A percentile compares a stretch with the other conserved stretches of the same genome.
Conservation (phyloP, 495 filamentous ascomycete species). For the Pseudomonodictys pantanalensis region DNA sequence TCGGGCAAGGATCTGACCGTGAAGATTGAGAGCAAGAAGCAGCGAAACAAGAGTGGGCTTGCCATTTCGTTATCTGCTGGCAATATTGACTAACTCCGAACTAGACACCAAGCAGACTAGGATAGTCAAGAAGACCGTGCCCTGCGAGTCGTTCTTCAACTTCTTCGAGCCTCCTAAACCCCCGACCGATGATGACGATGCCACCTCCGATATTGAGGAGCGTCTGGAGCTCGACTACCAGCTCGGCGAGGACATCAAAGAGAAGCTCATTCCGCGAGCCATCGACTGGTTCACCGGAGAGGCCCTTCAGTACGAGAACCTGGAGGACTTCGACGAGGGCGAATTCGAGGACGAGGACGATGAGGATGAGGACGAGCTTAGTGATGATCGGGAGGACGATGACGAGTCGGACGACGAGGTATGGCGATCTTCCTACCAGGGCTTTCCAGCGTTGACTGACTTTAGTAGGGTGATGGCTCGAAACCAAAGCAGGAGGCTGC, state of each 20-base stretch:
- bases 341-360: slow-evolving; percentile 88
- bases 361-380: slow-evolving; percentile 78
- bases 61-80: background rate
- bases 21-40: slow-evolving; percentile 95
- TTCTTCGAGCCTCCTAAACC: slow-evolving; percentile 96
- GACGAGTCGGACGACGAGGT: slow-evolving; percentile 94
- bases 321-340: slow-evolving; percentile 80
- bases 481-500: slow-evolving; percentile 99
- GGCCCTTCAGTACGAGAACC: slow-evolving; percentile 92
- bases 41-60: slow-evolving; percentile 94
- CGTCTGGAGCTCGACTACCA: slow-evolving; percentile 98
- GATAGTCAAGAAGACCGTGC: slow-evolving; percentile 97
- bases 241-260: slow-evolving; percentile 99
- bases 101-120: slow-evolving; percentile 97
- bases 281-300: slow-evolving; percentile 99
- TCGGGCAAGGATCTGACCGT: slow-evolving; percentile 87
- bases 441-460: slow-evolving; percentile 16
- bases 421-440: slow-evolving; percentile 40
- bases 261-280: slow-evolving; percentile 97
- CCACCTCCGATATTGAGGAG: slow-evolving; percentile 89
- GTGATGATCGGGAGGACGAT: slow-evolving; percentile 84
- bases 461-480: slow-evolving; percentile 76
- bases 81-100: background rate
- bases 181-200: slow-evolving; percentile 72
- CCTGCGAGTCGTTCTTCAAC: slow-evolving; percentile 99